These are phyloP conservation scores for Anisogramma anomala DNA, from an alignment of 2,329 filamentous ascomycete genomes.

Conservation along the genomic window DNA sequence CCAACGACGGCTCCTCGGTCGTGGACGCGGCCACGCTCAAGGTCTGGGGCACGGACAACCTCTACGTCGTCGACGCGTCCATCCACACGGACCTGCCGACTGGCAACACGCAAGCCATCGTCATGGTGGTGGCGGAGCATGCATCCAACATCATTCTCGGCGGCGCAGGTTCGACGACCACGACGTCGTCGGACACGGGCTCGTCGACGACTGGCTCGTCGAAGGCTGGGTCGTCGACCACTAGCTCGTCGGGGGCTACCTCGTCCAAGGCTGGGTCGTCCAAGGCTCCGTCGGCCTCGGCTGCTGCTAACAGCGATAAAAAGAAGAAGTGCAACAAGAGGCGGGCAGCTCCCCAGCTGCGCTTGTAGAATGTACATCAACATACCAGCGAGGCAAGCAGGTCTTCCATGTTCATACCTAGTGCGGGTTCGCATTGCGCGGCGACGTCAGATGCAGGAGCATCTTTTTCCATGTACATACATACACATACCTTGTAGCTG, in stretches of 20 bases:
- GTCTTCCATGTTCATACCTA: no score
- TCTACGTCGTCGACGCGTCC: slow-evolving; percentile 50
- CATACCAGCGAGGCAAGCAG: no score
- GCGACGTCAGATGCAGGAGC: no score
- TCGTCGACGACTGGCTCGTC: background rate
- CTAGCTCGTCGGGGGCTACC: background rate
- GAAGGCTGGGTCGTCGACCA: background rate
- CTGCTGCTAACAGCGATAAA: background rate
- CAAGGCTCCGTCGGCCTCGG: background rate
- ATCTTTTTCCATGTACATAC: no score
- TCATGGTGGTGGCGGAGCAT: slow-evolving; percentile 29
- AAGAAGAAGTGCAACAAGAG: slow-evolving; percentile 8
- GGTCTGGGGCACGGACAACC: slow-evolving; percentile 49
- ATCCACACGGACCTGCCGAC: slow-evolving; percentile 54
- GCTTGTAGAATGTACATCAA: background rate
- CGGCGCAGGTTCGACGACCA: slow-evolving; percentile 7
- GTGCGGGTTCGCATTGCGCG: no score
- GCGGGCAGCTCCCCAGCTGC: slow-evolving; percentile 3
- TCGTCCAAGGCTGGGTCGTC: background rate
- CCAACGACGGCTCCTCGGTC: slow-evolving; percentile 23
- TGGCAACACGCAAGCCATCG: slow-evolving; percentile 43
- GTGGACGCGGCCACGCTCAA: slow-evolving; percentile 26
- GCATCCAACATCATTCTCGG: slow-evolving; percentile 20
- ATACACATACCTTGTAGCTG: no score
- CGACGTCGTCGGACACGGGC: slow-evolving; percentile 1